Percentiles rank a stretch among this genome's conserved stretches.
These are phyloP conservation scores for Colletotrichum acutatum DNA, from an alignment of 2,329 filamentous ascomycete genomes.

Conservation along the genomic window DNA sequence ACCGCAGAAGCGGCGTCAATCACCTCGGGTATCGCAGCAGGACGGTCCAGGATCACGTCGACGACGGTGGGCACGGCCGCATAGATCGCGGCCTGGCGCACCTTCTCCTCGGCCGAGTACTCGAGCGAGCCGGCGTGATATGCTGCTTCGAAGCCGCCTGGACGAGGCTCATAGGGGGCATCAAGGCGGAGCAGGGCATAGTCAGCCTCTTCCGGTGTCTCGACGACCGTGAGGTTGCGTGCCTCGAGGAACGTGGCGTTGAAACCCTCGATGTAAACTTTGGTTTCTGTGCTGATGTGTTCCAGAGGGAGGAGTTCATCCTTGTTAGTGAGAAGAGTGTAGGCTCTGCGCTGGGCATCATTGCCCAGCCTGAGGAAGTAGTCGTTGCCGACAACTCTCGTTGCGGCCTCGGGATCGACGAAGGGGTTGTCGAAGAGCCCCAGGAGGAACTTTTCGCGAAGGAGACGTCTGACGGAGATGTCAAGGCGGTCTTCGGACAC, in stretches of 20 bases:
- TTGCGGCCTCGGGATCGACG: conserved; percentile 55
- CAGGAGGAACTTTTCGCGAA: conserved; percentile 61
- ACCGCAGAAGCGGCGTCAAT: conserved; percentile 50
- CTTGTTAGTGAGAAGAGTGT: conserved; percentile 43
- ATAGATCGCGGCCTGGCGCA: conserved; percentile 47
- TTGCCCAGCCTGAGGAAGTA: conserved; percentile 47
- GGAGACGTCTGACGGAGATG: conserved; percentile 55
- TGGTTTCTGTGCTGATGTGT: conserved; percentile 17
- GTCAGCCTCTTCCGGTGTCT: conserved; percentile 51
- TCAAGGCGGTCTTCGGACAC: conserved; percentile 57
- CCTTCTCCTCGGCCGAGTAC: conserved; percentile 46
- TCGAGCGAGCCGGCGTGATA: conserved; percentile 55
- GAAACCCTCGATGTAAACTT: conserved; percentile 38
- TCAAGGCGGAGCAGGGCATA: conserved; percentile 52
- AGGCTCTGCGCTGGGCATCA: conserved; percentile 42
- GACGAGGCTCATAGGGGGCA: conserved; percentile 51
- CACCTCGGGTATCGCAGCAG: conserved; percentile 54
- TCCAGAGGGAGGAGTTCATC: conserved; percentile 39
- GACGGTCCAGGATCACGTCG: conserved; percentile 55
- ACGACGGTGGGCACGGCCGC: conserved; percentile 52
- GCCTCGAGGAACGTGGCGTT: conserved; percentile 34
- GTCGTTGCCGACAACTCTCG: conserved; percentile 53
- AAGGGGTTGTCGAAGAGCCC: conserved; percentile 64
- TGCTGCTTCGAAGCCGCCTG: conserved; percentile 50
- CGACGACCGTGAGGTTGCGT: conserved; percentile 46